Evolutionary conservation across 2,329 filamentous ascomycete species (phyloP).

Genomic region (Metarhizium robertsii): DNA sequence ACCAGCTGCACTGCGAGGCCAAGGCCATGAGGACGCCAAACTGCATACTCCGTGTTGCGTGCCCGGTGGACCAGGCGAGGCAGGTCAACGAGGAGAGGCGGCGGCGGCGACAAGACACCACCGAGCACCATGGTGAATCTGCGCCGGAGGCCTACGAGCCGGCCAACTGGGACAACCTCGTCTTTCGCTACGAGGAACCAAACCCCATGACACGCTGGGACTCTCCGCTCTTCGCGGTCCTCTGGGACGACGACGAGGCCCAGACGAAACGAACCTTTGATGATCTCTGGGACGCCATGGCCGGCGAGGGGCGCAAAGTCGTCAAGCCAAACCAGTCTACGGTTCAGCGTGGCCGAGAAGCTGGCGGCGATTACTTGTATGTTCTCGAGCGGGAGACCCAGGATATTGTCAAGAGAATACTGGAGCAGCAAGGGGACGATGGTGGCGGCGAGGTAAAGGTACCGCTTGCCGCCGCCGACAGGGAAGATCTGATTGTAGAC

Average conservation of each 20-base stretch:
- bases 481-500: constrained; percentile 48
- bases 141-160: constrained; percentile 36
- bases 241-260: constrained; percentile 64
- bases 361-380: constrained; percentile 67
- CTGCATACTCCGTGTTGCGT: constrained; percentile 62
- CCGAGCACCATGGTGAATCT: background rate
- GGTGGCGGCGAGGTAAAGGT: constrained; percentile 51
- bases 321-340: constrained; percentile 70
- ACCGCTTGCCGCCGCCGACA: constrained; percentile 22
- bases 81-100: constrained; percentile 53
- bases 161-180: constrained; percentile 65
- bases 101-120: constrained; percentile 8
- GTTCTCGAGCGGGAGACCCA: constrained; percentile 72
- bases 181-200: constrained; percentile 78
- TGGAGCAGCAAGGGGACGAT: constrained; percentile 62
- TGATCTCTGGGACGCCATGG: constrained; percentile 66
- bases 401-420: constrained; percentile 60
- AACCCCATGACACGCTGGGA: constrained; percentile 83
- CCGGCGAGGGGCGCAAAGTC: constrained; percentile 50
- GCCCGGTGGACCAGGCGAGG: constrained; percentile 39
- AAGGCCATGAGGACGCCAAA: constrained; percentile 69
- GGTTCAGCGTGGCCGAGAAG: constrained; percentile 51
- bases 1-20: constrained; percentile 77
- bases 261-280: constrained; percentile 48
- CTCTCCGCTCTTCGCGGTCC: constrained; percentile 68